Percentiles rank a stretch among this genome's conserved stretches.
Conservation (phyloP, 2,329 filamentous ascomycete genomes). For the Colletotrichum trifolii region DNA sequence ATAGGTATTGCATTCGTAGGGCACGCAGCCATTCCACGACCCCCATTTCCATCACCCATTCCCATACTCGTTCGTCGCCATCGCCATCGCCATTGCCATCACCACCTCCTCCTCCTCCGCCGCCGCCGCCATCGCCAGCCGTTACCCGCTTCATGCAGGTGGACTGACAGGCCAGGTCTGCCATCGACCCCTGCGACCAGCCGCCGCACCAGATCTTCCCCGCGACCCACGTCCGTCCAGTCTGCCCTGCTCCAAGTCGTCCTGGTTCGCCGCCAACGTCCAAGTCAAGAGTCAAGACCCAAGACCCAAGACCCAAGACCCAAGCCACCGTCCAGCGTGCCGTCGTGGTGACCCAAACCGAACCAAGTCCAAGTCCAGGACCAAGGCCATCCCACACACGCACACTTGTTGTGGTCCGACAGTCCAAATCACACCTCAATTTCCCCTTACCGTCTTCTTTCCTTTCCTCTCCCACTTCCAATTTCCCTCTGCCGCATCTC, state of each 20-base stretch:
- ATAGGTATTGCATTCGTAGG: too few relatives aligned
- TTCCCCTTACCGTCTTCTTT: slow-evolving; percentile 12
- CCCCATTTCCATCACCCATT: not conserved
- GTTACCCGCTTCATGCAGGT: not conserved
- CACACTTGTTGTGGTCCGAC: not conserved
- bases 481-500: slow-evolving; percentile 1
- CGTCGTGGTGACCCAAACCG: not conserved
- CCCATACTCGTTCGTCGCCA: not conserved
- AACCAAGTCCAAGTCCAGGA: slow-evolving; percentile 3
- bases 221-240: slow-evolving; percentile 1
- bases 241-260: not conserved
- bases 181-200: slow-evolving; percentile 10
- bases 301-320: slow-evolving; percentile 32
- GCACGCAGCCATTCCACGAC: not conserved
- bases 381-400: not conserved
- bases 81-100: not conserved
- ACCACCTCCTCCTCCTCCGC: too few relatives aligned
- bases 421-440: not conserved
- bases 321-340: slow-evolving; percentile 26
- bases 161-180: not conserved
- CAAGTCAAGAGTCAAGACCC: slow-evolving; percentile 34
- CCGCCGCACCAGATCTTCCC: slow-evolving; percentile 23
- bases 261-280: not conserved
- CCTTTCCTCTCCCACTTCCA: not conserved
- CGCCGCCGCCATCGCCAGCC: too few relatives aligned